Evolutionary conservation across 768 basidiomycete species (phyloP).

Genomic region (Piloderma croceum): DNA sequence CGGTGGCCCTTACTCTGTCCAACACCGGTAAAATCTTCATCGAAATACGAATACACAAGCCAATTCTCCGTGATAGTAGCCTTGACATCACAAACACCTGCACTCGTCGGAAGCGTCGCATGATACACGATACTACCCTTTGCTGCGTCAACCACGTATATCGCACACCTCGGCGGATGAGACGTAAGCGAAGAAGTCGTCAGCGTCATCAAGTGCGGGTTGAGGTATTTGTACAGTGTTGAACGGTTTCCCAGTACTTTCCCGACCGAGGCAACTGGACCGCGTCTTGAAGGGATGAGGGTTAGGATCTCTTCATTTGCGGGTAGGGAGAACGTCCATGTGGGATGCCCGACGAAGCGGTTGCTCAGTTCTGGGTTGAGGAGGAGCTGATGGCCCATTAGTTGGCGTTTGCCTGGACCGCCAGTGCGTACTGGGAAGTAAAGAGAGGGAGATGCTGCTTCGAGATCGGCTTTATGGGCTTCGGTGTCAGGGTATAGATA

Average conservation of each 20-base stretch:
- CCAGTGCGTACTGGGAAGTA: slow-evolving; percentile 53
- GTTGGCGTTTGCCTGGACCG: slow-evolving; percentile 34
- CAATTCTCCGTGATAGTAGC: slow-evolving; percentile 81
- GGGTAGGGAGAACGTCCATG: slow-evolving; percentile 60
- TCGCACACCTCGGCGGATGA: slow-evolving; percentile 39
- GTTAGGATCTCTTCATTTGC: slow-evolving; percentile 52
- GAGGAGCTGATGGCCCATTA: slow-evolving; percentile 54
- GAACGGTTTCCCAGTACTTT: slow-evolving; percentile 82
- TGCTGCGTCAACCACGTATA: slow-evolving; percentile 75
- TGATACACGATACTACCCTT: slow-evolving; percentile 77
- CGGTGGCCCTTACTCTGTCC: slow-evolving; percentile 60
- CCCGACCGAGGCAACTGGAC: slow-evolving; percentile 71
- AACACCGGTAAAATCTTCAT: slow-evolving; percentile 42
- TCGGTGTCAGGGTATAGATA: slow-evolving; percentile 63
- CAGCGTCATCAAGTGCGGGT: slow-evolving; percentile 68
- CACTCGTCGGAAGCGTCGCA: slow-evolving; percentile 42
- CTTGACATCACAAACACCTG: slow-evolving; percentile 56
- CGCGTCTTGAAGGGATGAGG: slow-evolving; percentile 42
- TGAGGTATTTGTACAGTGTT: slow-evolving; percentile 92
- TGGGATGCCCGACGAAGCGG: slow-evolving; percentile 48
- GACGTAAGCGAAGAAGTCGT: slow-evolving; percentile 41
- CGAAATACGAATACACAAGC: slow-evolving; percentile 86
- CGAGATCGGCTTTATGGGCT: slow-evolving; percentile 38
- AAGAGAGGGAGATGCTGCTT: slow-evolving; percentile 37
- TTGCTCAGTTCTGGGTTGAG: slow-evolving; percentile 38